phyloP scores from a whole-genome alignment of 352 stramenopile genomes.

The Phytophthora aleatoria region DNA sequence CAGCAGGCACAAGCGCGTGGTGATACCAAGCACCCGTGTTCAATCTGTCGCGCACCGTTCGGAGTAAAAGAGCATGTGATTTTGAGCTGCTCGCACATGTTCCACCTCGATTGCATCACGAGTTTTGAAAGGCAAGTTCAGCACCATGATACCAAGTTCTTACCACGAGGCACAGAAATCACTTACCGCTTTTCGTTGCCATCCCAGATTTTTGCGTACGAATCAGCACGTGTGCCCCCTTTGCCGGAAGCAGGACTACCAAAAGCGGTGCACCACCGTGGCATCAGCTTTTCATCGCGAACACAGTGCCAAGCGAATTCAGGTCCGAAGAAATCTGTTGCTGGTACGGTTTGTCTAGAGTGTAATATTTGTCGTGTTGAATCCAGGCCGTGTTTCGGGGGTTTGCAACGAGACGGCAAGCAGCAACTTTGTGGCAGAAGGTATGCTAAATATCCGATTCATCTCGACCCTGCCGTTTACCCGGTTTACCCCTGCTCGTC shows the following conservation, averaged over 20 bases:
- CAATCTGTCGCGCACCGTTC: slow-evolving; percentile 81
- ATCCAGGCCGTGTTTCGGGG: slow-evolving; percentile 43
- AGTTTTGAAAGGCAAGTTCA: slow-evolving; percentile 73
- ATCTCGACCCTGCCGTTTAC: background rate
- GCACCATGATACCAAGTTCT: background rate
- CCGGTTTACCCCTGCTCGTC: background rate
- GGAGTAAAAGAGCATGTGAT: slow-evolving; percentile 81
- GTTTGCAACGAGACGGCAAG: slow-evolving; percentile 31
- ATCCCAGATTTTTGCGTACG: slow-evolving; percentile 66
- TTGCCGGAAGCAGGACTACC: slow-evolving; percentile 84
- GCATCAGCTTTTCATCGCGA: slow-evolving; percentile 58
- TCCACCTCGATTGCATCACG: slow-evolving; percentile 79
- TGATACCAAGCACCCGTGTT: slow-evolving; percentile 72
- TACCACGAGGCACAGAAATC: background rate
- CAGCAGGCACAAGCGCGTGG: slow-evolving; percentile 64
- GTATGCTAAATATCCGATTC: slow-evolving; percentile 10
- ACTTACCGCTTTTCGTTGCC: background rate
- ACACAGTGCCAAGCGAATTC: slow-evolving; percentile 55
- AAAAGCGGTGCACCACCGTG: slow-evolving; percentile 66
- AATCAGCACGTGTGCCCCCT: slow-evolving; percentile 83
- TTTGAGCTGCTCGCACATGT: slow-evolving; percentile 88
- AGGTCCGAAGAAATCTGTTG: slow-evolving; percentile 37
- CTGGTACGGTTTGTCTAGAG: background rate
- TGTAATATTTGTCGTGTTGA: background rate
- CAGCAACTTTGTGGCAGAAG: slow-evolving; percentile 38